These are phyloP conservation scores for Capsicum pubescens DNA, from an alignment of 257 asterid species.

Conservation along the genomic window DNA sequence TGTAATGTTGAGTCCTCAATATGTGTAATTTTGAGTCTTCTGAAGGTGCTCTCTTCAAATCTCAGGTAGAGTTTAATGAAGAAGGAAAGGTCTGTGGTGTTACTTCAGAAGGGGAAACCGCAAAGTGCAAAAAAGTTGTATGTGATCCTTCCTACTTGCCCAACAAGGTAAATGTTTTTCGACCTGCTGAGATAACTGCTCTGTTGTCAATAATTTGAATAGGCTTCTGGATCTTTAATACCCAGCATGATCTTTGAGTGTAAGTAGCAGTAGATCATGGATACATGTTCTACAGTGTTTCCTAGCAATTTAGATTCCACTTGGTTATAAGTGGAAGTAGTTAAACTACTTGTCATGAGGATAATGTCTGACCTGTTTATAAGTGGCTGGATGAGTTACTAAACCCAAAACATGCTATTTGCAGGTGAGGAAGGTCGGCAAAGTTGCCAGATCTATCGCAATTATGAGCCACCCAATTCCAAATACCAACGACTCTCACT, in stretches of 20 bases:
- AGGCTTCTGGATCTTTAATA: slow-evolving; percentile 9
- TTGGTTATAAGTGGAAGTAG: neutral
- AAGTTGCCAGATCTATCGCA: slow-evolving; percentile 89
- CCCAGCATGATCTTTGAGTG: slow-evolving; percentile 8
- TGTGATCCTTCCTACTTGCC: slow-evolving; percentile 95
- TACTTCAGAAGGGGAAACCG: slow-evolving; percentile 97
- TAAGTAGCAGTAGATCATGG: slow-evolving; percentile 18
- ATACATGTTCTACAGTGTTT: slow-evolving; percentile 1
- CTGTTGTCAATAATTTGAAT: neutral
- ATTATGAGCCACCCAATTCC: slow-evolving; percentile 98
- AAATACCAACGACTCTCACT: slow-evolving; percentile 79
- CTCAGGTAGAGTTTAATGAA: slow-evolving; percentile 84
- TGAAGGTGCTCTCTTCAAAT: slow-evolving; percentile 19
- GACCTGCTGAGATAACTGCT: neutral
- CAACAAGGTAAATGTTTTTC: slow-evolving; percentile 62
- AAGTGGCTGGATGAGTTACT: neutral
- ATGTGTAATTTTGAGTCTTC: neutral
- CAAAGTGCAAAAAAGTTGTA: slow-evolving; percentile 90
- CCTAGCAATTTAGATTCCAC: neutral
- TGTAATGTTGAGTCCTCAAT: neutral
- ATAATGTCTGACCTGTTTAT: neutral
- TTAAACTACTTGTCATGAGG: neutral
- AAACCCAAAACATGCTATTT: neutral
- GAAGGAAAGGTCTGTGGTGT: slow-evolving; percentile 94
- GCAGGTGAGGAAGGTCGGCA: slow-evolving; percentile 86